Evolutionary conservation across 345 rosid genomes (phyloP), one percentile per base, ranked within the genome.

Genomic region (Litchi chinensis): DNA sequence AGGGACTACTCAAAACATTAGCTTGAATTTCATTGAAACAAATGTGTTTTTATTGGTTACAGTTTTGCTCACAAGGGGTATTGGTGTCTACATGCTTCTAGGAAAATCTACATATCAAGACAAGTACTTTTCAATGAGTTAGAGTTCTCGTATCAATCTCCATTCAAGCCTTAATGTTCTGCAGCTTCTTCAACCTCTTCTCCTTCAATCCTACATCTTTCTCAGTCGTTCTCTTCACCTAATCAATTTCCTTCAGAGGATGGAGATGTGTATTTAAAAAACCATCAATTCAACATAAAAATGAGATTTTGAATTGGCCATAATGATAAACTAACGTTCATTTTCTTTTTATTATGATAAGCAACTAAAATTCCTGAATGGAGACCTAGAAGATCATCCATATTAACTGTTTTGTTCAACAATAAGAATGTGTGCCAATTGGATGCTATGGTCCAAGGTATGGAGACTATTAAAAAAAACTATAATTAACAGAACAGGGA

Each of bases 231-330:
- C 37, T 32, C 3, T 32, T 32, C 37, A 32, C 37, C 37, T 32
- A 32, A 32, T 32, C 37, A 32, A 32, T 32, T 32, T 54, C n/a
- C 59, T 54, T 54, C n/a, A 16, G 37, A 37, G 40, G 39, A 15
- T 32, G 13, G 41, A 65, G 10, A 37, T 65, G 40, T 13, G 21
- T 19, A 65, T 6, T 7, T 10, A 18, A 66, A 22, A 2, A 66
- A 74, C 62, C 39, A 74, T 62, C 46, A 50, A 73, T 73, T 59
- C 57, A 43, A 9, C 26, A 62, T 22, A 43, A 57, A 57, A 18
- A 54, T 39, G 32, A 39, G 52, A 73, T 11, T 11, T 21, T 22
- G 21, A 72, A 32, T n/a, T n/a, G 41, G 40, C 16, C 19, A 32
- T 16, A 22, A 41, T 5, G 6, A 19, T 9, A 19, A n/a, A 41